Conservation (phyloP, 2,329 filamentous ascomycete genomes). For the Didymella exigua region DNA sequence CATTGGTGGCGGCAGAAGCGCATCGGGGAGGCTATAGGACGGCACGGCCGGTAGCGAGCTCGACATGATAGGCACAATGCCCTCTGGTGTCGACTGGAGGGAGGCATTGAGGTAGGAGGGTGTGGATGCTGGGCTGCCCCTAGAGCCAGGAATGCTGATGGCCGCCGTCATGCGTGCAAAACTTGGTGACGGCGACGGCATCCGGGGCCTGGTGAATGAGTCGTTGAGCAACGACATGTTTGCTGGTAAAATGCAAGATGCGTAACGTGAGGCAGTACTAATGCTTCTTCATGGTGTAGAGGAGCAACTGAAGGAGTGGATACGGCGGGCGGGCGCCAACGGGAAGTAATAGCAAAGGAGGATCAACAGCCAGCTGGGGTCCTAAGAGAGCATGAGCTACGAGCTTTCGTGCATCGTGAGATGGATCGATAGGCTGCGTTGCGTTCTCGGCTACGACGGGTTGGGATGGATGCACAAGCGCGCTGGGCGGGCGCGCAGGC, state of each 20-base stretch:
- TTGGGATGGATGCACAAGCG: conserved; percentile 37
- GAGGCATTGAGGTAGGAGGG: conserved; percentile 61
- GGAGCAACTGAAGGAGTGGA: conserved; percentile 24
- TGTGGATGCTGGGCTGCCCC: conserved; percentile 49
- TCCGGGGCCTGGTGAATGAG: conserved; percentile 35
- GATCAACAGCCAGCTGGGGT: conserved; percentile 38
- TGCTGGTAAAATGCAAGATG: conserved; percentile 16
- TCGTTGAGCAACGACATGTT: conserved; percentile 39
- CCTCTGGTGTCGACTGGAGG: conserved; percentile 70
- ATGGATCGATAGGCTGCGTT: conserved; percentile 27
- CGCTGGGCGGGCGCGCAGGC: conserved; percentile 35
- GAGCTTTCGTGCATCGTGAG: conserved; percentile 40
- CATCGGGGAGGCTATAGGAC: conserved; percentile 74
- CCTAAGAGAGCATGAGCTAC: conserved; percentile 29
- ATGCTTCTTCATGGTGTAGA: conserved; percentile 37
- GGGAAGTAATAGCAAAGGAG: conserved; percentile 32
- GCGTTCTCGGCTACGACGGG: conserved; percentile 28
- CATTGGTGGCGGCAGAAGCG: conserved; percentile 62
- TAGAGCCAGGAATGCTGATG: conserved; percentile 46
- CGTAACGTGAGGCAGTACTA: conserved; percentile 21
- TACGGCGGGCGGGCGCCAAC: conserved; percentile 31
- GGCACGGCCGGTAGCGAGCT: conserved; percentile 53
- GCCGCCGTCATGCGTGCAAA: conserved; percentile 38
- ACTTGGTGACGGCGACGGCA: conserved; percentile 43
- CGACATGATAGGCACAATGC: conserved; percentile 60